Evolutionary conservation across 2,329 filamentous ascomycete species (phyloP).

Genomic region (Teratosphaeria gauchensis): DNA sequence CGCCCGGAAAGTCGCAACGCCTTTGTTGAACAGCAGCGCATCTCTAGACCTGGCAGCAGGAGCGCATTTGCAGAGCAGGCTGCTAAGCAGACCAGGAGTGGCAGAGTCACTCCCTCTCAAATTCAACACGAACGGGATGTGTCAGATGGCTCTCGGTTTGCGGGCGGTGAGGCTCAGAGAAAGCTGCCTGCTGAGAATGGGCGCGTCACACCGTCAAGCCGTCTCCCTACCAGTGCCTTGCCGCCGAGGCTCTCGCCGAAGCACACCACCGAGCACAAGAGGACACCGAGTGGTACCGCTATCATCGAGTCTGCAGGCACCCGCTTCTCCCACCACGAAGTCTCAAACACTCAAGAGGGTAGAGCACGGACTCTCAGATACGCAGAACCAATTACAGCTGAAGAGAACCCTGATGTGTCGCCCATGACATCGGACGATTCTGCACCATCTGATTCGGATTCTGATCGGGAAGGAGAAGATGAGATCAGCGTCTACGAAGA

Average conservation of each 20-base stretch:
- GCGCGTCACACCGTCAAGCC: not conserved
- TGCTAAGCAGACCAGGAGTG: not conserved
- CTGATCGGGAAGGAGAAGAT: slow-evolving; percentile 11
- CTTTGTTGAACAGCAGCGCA: not conserved
- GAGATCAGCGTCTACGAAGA: slow-evolving; percentile 36
- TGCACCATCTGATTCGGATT: not conserved
- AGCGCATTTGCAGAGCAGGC: slow-evolving; percentile 1
- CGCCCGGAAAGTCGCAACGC: slow-evolving; percentile 16
- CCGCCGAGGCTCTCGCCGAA: not conserved
- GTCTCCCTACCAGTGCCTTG: not conserved
- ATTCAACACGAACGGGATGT: slow-evolving; percentile 4
- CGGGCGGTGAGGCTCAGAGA: not conserved
- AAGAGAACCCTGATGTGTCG: not conserved
- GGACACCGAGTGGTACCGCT: slow-evolving; percentile 17
- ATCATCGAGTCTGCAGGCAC: slow-evolving; percentile 15
- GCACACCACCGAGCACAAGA: slow-evolving; percentile 10
- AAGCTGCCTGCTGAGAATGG: not conserved
- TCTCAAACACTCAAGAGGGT: not conserved
- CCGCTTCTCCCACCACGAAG: slow-evolving; percentile 19
- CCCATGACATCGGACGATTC: not conserved
- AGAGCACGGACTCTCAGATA: not conserved
- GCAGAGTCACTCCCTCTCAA: slow-evolving; percentile 1
- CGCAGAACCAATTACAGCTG: not conserved
- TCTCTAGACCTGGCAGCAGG: not conserved
- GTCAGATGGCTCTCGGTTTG: not conserved